Percentiles rank a stretch among this genome's conserved stretches.
phyloP scores from a whole-genome alignment of 2,329 filamentous ascomycete species.

The Exserohilum rostratum region DNA sequence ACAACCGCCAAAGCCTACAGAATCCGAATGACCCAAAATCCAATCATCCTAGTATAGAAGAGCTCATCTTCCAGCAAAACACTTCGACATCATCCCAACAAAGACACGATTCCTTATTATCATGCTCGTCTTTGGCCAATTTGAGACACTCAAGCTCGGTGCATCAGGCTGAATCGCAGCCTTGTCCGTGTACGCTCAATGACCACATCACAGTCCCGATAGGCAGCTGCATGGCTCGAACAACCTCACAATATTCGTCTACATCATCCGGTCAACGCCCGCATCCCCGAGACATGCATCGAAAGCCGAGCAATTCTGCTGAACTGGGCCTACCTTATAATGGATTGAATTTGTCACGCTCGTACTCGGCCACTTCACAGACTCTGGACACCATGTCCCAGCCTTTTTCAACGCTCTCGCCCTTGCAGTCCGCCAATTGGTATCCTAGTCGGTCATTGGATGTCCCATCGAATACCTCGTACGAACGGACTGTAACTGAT shows the following conservation, averaged over 20 bases:
- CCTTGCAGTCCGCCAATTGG: not conserved
- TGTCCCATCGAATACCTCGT: not conserved
- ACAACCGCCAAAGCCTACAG: slow-evolving; percentile 1
- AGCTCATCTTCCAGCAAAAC: slow-evolving; percentile 14
- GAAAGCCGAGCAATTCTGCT: slow-evolving; percentile 1
- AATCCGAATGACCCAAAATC: slow-evolving; percentile 3
- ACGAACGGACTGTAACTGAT: not conserved
- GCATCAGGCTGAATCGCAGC: slow-evolving; percentile 26
- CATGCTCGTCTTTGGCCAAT: slow-evolving; percentile 14
- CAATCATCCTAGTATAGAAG: slow-evolving; percentile 9
- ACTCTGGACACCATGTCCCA: not conserved
- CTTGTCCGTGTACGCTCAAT: slow-evolving; percentile 15
- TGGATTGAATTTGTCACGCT: slow-evolving; percentile 11
- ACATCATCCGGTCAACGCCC: slow-evolving; percentile 9
- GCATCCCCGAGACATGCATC: not conserved
- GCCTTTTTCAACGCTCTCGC: not conserved
- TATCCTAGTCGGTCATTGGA: not conserved
- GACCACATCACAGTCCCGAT: slow-evolving; percentile 9
- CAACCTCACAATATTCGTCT: slow-evolving; percentile 18
- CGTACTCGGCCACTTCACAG: slow-evolving; percentile 10
- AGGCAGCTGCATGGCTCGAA: slow-evolving; percentile 13
- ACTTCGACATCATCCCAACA: slow-evolving; percentile 12
- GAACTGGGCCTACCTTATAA: not conserved
- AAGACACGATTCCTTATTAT: slow-evolving; percentile 19
- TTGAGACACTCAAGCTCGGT: not conserved